phyloP scores from a whole-genome alignment of 2,329 filamentous ascomycete species.

The Cladophialophora chaetospira region DNA sequence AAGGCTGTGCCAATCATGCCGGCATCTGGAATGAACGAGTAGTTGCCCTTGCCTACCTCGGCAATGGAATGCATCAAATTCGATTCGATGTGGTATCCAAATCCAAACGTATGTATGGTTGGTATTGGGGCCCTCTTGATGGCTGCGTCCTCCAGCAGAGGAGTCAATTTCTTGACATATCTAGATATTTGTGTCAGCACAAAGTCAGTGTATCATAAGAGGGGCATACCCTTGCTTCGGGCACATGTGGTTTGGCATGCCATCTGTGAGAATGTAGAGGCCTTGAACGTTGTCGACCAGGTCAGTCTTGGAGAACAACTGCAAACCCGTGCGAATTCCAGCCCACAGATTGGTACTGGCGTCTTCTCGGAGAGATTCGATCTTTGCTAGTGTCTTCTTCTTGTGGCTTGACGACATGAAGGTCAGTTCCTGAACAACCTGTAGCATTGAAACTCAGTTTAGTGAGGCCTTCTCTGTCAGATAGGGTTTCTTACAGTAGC shows the following conservation, averaged over 20 bases:
- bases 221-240: slow-evolving; percentile 47
- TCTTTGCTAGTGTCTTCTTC: slow-evolving; percentile 42
- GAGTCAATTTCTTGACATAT: slow-evolving; percentile 57
- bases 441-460: neutral
- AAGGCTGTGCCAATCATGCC: slow-evolving; percentile 65
- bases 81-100: slow-evolving; percentile 54
- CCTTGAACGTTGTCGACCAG: slow-evolving; percentile 37
- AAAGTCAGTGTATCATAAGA: neutral
- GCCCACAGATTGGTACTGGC: slow-evolving; percentile 60
- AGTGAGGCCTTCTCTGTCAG: neutral
- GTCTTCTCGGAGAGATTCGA: slow-evolving; percentile 46
- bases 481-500: slow-evolving; percentile 37
- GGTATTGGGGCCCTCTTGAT: slow-evolving; percentile 45
- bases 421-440: slow-evolving; percentile 48
- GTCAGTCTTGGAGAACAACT: slow-evolving; percentile 46
- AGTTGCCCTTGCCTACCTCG: slow-evolving; percentile 60
- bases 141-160: slow-evolving; percentile 34
- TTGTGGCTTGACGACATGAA: slow-evolving; percentile 55
- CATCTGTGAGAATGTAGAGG: slow-evolving; percentile 40
- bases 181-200: slow-evolving; percentile 4
- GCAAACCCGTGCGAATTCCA: slow-evolving; percentile 55
- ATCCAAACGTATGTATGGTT: slow-evolving; percentile 55
- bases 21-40: slow-evolving; percentile 63
- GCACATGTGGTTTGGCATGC: slow-evolving; percentile 56
- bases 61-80: slow-evolving; percentile 62